Percentiles rank a stretch among this genome's conserved stretches.
Conservation (phyloP, 768 basidiomycete genomes). For the Amanita inopinata region DNA sequence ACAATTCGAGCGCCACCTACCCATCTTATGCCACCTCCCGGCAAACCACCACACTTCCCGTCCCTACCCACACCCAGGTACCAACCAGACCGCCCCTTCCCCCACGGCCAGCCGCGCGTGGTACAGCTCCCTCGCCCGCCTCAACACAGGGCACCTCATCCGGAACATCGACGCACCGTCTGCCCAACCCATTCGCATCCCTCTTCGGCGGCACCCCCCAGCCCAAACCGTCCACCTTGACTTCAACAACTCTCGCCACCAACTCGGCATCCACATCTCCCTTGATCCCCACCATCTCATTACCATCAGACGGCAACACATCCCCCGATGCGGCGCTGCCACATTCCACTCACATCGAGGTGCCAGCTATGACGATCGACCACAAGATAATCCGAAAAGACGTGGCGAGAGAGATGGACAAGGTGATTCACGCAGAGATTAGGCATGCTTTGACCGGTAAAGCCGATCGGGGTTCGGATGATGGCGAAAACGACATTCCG, state of each 20-base stretch:
- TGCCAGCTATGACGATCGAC: constrained; percentile 53
- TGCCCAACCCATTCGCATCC: constrained; percentile 70
- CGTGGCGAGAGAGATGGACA: constrained; percentile 43
- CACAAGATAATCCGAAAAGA: constrained; percentile 42
- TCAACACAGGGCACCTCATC: constrained; percentile 2
- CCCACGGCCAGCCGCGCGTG: constrained; percentile 24
- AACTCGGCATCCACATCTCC: constrained; percentile 16
- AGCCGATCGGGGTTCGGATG: constrained; percentile 10
- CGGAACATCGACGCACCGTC: constrained; percentile 22
- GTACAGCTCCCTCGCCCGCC: constrained; percentile 11
- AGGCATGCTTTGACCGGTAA: constrained; percentile 33
- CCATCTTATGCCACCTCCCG: constrained; percentile 22
- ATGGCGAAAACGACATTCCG: constrained; percentile 11
- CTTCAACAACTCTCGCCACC: constrained; percentile 23
- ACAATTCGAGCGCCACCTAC: constrained; percentile 30
- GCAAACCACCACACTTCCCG: constrained; percentile 26
- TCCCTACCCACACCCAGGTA: constrained; percentile 42
- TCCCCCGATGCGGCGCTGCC: constrained; percentile 16
- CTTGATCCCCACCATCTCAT: neutral
- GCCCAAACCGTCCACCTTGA: constrained; percentile 20
- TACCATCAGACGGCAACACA: constrained; percentile 1
- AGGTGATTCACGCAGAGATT: constrained; percentile 45
- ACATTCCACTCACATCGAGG: constrained; percentile 27
- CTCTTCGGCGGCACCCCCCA: constrained; percentile 44
- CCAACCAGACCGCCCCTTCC: constrained; percentile 30